Conservation (phyloP, 75 land plant species). For the Selaginella moellendorffii region DNA sequence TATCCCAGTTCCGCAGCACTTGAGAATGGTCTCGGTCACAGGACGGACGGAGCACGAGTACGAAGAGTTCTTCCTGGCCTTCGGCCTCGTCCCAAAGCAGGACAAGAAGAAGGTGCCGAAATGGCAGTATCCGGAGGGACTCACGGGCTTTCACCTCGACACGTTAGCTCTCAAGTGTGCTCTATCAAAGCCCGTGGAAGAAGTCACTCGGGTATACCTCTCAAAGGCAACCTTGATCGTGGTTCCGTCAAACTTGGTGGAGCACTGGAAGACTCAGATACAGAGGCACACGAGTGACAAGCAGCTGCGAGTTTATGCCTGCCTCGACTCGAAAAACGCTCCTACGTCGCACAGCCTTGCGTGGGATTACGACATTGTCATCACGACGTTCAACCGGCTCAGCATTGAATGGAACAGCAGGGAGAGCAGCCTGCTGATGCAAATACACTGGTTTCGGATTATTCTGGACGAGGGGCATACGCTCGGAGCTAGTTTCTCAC, state of each 20-base stretch:
- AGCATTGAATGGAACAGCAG: slow-evolving; percentile 84
- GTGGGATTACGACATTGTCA: slow-evolving; percentile 91
- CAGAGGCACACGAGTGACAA: slow-evolving; percentile 59
- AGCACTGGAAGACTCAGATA: slow-evolving; percentile 89
- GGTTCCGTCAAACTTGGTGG: slow-evolving; percentile 81
- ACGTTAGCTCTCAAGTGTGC: slow-evolving; percentile 48
- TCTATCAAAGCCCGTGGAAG: slow-evolving; percentile 47
- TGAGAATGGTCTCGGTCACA: background rate
- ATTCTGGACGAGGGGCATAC: slow-evolving; percentile 95
- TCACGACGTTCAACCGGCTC: slow-evolving; percentile 68
- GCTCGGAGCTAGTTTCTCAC: slow-evolving; percentile 71
- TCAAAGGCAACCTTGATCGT: slow-evolving; percentile 81
- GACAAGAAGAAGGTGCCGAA: slow-evolving; percentile 24
- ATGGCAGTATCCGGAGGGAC: slow-evolving; percentile 61
- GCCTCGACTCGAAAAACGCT: slow-evolving; percentile 53
- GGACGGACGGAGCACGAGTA: slow-evolving; percentile 23
- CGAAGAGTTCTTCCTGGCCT: slow-evolving; percentile 45
- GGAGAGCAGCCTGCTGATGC: slow-evolving; percentile 57
- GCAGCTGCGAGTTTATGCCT: slow-evolving; percentile 53
- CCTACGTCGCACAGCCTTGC: slow-evolving; percentile 70
- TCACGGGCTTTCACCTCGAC: slow-evolving; percentile 57
- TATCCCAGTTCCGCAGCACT: slow-evolving; percentile 26
- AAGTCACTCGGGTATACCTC: slow-evolving; percentile 54
- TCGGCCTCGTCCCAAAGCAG: slow-evolving; percentile 52
- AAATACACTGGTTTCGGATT: slow-evolving; percentile 80